phyloP scores from a whole-genome alignment of 345 rosid genomes.

The Eucalyptus pumila region DNA sequence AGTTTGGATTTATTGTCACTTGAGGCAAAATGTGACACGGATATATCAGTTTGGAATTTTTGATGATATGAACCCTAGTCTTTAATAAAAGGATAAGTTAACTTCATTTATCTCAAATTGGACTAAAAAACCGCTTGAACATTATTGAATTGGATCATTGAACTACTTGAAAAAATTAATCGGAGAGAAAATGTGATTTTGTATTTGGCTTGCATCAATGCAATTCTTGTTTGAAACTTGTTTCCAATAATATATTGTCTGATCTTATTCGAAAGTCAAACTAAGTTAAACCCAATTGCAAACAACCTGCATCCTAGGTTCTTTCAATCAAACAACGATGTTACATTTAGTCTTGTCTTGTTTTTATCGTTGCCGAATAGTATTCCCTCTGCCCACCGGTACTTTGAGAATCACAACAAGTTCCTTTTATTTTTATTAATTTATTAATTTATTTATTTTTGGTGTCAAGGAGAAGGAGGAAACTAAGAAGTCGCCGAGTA shows the following conservation, averaged over 20 bases:
- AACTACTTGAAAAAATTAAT: background rate
- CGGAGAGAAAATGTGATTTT: background rate
- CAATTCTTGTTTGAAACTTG: background rate
- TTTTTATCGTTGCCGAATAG: background rate
- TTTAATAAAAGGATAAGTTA: background rate
- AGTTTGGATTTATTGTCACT: background rate
- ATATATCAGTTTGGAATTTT: fast-evolving
- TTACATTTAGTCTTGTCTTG: background rate
- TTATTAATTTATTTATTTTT: too few relatives aligned
- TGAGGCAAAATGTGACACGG: background rate
- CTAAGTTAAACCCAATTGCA: background rate
- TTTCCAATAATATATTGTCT: background rate
- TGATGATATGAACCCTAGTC: background rate
- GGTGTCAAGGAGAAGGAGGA: background rate
- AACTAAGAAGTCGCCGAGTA: background rate
- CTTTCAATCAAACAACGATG: background rate
- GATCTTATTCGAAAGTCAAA: background rate
- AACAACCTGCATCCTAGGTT: background rate
- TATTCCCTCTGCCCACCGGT: background rate
- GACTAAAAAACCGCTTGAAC: background rate
- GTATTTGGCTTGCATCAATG: background rate
- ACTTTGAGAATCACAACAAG: background rate
- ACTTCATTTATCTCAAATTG: background rate
- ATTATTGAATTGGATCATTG: background rate
- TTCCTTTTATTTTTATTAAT: background rate